These are phyloP conservation scores for Pseudozyma tsukubaensis DNA, from an alignment of 1,284 basidiomycete species.

Conservation along the genomic window DNA sequence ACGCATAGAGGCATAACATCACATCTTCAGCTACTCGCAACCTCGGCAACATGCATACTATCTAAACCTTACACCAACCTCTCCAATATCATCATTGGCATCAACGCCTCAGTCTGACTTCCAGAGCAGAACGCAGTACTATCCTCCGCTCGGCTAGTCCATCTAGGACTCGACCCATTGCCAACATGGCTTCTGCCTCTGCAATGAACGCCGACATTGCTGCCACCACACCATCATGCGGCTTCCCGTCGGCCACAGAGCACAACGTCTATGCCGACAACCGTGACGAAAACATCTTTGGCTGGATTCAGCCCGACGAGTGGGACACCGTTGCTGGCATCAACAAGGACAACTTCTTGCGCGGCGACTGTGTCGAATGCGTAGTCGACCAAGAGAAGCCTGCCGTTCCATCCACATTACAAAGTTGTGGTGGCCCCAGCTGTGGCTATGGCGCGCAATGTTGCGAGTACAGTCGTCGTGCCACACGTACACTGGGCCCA, in stretches of 20 bases:
- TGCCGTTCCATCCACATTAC: constrained; percentile 7
- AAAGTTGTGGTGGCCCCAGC: constrained; percentile 39
- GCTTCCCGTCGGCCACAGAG: constrained; percentile 33
- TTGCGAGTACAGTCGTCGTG: constrained; percentile 48
- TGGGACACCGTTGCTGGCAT: constrained; percentile 47
- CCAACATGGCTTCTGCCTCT: background rate
- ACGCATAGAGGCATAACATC: too few species aligned
- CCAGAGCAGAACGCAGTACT: background rate
- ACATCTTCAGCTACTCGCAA: too few species aligned
- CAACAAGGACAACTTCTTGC: constrained; percentile 47
- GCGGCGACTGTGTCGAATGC: constrained; percentile 39
- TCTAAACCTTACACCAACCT: background rate
- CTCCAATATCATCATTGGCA: background rate
- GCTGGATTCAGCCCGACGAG: constrained; percentile 50
- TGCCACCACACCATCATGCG: background rate
- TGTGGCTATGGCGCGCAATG: constrained; percentile 48
- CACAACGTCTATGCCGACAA: constrained; percentile 51
- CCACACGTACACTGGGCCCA: constrained; percentile 17
- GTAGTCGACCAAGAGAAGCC: constrained; percentile 11
- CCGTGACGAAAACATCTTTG: constrained; percentile 49
- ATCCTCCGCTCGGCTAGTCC: too few species aligned
- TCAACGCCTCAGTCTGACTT: background rate
- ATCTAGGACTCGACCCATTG: background rate
- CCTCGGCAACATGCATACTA: background rate
- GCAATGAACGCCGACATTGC: background rate